phyloP scores from a whole-genome alignment of 192 early-diverging fungal genomes.

The Mortierella claussenii region DNA sequence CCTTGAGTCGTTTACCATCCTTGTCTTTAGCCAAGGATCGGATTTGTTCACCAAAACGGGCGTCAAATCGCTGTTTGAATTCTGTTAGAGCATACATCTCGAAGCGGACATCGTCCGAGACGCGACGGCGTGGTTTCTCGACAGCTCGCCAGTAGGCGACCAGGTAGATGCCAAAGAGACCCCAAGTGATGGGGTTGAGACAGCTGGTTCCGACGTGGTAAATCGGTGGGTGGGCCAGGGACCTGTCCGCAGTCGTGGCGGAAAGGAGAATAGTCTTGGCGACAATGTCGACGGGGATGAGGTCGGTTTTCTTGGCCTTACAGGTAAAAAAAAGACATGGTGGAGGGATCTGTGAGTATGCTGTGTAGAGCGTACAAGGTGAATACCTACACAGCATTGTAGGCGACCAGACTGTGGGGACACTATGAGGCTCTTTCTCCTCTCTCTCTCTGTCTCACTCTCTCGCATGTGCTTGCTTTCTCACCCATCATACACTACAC shows the following conservation, averaged over 20 bases:
- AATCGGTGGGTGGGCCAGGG: conserved; percentile 13
- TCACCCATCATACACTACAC: too few relatives aligned
- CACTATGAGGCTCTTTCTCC: not conserved
- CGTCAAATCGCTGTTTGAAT: conserved; percentile 42
- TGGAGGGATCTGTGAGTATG: conserved; percentile 4
- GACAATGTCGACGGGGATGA: conserved; percentile 47
- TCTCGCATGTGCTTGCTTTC: too few relatives aligned
- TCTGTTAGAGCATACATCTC: conserved; percentile 23
- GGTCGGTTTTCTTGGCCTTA: conserved; percentile 34
- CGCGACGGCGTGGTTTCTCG: conserved; percentile 24
- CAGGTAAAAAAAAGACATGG: too few relatives aligned
- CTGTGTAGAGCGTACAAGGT: not conserved
- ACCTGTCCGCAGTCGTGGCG: conserved; percentile 29
- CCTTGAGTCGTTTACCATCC: conserved; percentile 30
- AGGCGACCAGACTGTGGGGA: too few relatives aligned
- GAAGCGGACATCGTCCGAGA: conserved; percentile 44
- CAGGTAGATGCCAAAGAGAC: conserved; percentile 30
- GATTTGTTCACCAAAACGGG: conserved; percentile 44
- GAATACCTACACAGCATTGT: too few relatives aligned
- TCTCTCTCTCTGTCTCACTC: not conserved
- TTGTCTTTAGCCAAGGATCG: conserved; percentile 32
- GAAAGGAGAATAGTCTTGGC: conserved; percentile 44
- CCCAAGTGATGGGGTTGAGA: conserved; percentile 46
- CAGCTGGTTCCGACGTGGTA: conserved; percentile 40
- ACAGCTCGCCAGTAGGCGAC: conserved; percentile 33